Base-by-base conservation (phyloP, 805 yeast species). In the Candida sithepensis region DNA sequence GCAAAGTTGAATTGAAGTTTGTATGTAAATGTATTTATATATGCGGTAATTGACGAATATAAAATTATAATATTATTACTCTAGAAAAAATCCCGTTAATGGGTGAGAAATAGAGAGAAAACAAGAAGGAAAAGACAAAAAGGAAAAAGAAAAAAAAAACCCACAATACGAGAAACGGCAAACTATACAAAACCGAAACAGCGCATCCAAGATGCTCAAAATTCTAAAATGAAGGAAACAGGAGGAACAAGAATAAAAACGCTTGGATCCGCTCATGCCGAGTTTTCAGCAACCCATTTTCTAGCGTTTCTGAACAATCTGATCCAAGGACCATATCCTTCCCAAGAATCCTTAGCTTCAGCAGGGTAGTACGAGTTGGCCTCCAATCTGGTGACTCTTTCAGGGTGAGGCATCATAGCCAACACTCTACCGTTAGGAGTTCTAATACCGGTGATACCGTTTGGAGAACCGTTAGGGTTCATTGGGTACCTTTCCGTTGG, bases 401-500 rank as follows among this genome's bases (percentile, higher is more conserved):
- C 99, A 21, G 99, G 99, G 67, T 94, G 99, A 41, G 99, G 99
- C 99, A 94, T 94, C 90, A 94, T 81, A 4, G 97, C 97, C 59
- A 94, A 74, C 3, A 94, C 97, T 67, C 99, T 84, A 54, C 98
- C 98, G 63, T 88, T 89, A 45, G 89, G 88, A 45, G 91, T 82
- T 53, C 85, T 76, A 47, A 94, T 81, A 75, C 97, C 99, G 34
- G 97, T 86, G 59, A 94, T 88, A 69, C 96, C 97, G 46, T 78
- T 79, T 39, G 94, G 88, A 13, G 97, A 88, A 39, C 99, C 99
- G 70, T 94, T 94, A 47, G 99, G 98, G 75, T 94, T 94, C 74
- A 74, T 86, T 53, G 99, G 99, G 65, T 85, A 94, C 61, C 74
- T 78, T 65, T 82, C 87, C 34, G 99, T 87, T 34, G 77, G 77